A percentile compares a stretch with the other conserved stretches of the same genome.
Conservation (phyloP, 208 protist genomes). For the Trypanosoma cruzi region DNA sequence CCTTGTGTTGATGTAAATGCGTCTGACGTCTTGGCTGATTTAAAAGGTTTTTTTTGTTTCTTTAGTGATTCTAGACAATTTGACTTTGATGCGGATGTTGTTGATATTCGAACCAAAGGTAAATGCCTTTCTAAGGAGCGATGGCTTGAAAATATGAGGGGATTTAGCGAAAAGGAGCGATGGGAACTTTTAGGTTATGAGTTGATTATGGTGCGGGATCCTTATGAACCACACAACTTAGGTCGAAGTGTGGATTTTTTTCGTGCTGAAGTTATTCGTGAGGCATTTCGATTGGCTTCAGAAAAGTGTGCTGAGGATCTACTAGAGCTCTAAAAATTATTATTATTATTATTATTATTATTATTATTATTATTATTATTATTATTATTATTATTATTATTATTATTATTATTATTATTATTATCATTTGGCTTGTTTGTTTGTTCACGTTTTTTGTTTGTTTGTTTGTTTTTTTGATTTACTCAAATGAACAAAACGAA, state of each 20-base stretch:
- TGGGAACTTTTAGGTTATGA: constrained; percentile 82
- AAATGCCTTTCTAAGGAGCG: constrained; percentile 50
- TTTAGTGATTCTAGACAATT: constrained; percentile 48
- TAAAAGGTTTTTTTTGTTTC: constrained; percentile 62
- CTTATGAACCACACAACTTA: constrained; percentile 76
- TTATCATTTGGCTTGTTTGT: neutral
- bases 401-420: constrained; percentile 5
- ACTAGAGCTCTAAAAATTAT: constrained; percentile 1
- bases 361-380: constrained; percentile 9
- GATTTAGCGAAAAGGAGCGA: constrained; percentile 34
- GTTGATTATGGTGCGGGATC: constrained; percentile 64
- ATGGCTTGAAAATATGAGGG: constrained; percentile 43
- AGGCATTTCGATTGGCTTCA: constrained; percentile 58
- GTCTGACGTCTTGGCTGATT: constrained; percentile 41
- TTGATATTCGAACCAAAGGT: constrained; percentile 62
- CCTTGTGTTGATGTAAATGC: constrained; percentile 31
- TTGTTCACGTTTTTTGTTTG: too few relatives aligned
- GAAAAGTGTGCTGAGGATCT: constrained; percentile 33
- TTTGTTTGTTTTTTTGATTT: too few relatives aligned
- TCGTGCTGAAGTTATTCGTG: constrained; percentile 61
- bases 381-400: constrained; percentile 26
- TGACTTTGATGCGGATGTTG: constrained; percentile 72
- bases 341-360: constrained; percentile 6
- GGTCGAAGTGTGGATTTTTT: constrained; percentile 87
- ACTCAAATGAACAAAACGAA: too few relatives aligned